phyloP scores from a whole-genome alignment of 108 stramenopile genomes.

The Stephanodiscus minutulus region DNA sequence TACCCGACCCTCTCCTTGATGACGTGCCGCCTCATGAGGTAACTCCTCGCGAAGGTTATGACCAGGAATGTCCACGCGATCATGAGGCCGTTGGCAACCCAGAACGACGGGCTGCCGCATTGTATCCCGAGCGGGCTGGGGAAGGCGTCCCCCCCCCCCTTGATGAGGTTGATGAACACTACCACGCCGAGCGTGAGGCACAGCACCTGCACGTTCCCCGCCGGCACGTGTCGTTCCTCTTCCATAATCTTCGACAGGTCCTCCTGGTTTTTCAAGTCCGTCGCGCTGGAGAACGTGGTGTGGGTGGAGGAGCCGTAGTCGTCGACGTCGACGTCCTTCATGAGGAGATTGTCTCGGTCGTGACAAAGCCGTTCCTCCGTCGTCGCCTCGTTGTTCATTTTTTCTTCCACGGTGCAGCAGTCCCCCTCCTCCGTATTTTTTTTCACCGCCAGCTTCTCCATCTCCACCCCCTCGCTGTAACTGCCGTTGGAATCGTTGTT shows the following conservation, averaged over 20 bases:
- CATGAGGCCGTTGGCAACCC: constrained; percentile 89
- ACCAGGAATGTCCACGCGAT: constrained; percentile 81
- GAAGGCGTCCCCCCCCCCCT: constrained; percentile 94
- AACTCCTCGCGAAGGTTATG: constrained; percentile 77
- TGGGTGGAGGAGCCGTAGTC: constrained; percentile 27
- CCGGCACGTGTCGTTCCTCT: constrained; percentile 74
- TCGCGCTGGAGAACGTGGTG: constrained; percentile 28
- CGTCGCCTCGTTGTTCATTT: constrained; percentile 10
- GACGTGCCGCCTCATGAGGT: constrained; percentile 80
- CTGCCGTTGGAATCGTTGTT: too few relatives aligned
- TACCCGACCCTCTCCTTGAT: constrained; percentile 84
- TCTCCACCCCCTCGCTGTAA: too few relatives aligned
- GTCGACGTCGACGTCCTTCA: neutral
- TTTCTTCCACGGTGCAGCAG: neutral
- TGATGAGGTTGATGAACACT: constrained; percentile 89
- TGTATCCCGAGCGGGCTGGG: constrained; percentile 87
- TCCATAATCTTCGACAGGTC: constrained; percentile 59
- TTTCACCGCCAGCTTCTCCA: neutral
- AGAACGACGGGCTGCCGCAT: constrained; percentile 90
- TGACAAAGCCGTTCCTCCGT: neutral
- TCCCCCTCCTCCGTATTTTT: neutral
- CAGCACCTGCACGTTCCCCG: constrained; percentile 71
- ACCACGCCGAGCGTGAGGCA: constrained; percentile 77
- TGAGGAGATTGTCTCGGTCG: neutral
- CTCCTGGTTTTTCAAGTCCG: constrained; percentile 44